Percentiles rank a stretch among this genome's conserved stretches.
Conservation (phyloP, 1,284 basidiomycete genomes). For the Puccinia horiana region DNA sequence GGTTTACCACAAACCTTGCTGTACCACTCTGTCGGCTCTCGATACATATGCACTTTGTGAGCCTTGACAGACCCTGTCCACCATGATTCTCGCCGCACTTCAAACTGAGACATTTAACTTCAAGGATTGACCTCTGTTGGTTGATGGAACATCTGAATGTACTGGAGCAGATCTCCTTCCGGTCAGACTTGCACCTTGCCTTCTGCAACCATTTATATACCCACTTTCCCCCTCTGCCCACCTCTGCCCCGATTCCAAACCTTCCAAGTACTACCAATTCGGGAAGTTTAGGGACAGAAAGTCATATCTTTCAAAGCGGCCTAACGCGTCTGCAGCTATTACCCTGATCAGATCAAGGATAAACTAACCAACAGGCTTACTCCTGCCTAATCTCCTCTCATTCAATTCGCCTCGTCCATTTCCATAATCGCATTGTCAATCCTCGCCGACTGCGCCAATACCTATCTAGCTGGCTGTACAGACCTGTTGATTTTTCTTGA, state of each 20-base stretch:
- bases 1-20: not conserved
- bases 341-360: not conserved
- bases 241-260: not conserved
- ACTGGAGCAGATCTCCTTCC: not conserved
- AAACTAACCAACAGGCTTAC: not conserved
- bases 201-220: not conserved
- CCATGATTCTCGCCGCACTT: not conserved
- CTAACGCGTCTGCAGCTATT: not conserved
- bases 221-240: not conserved
- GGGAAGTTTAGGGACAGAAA: not conserved
- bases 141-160: not conserved
- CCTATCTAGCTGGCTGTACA: not conserved
- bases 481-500: not conserved
- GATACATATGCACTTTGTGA: not conserved
- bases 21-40: not conserved
- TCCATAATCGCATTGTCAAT: not conserved
- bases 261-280: not conserved
- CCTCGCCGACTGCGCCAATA: not conserved
- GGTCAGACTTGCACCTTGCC: not conserved
- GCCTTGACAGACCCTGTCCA: not conserved
- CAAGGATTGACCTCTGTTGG: not conserved
- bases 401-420: not conserved
- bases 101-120: not conserved
- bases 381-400: not conserved
- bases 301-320: not conserved